phyloP scores from a whole-genome alignment of 305 asterid genomes.

The Rubia peregrina region DNA sequence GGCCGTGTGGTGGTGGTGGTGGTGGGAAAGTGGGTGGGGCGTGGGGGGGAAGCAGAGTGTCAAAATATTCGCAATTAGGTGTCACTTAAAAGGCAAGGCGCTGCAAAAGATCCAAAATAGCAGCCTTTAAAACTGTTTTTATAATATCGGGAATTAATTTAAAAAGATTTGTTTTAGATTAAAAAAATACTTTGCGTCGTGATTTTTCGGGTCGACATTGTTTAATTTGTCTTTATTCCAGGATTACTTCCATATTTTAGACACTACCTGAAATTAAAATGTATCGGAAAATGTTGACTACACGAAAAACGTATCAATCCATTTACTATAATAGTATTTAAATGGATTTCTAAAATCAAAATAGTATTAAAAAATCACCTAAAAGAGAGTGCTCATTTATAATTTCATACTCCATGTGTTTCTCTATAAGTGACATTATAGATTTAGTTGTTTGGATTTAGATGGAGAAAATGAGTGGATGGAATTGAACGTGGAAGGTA shows the following conservation, averaged over 20 bases:
- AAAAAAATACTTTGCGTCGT: not conserved
- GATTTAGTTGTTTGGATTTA: too few species aligned
- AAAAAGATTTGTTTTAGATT: not conserved
- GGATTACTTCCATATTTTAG: not conserved
- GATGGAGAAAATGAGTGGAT: too few species aligned
- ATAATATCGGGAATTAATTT: not conserved
- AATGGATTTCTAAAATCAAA: too few species aligned
- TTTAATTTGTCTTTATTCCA: not conserved
- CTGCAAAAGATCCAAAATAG: conserved; percentile 27
- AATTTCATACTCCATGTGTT: too few species aligned
- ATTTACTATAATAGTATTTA: too few species aligned
- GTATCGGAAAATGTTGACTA: not conserved
- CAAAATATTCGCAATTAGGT: conserved; percentile 23
- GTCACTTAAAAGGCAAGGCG: conserved; percentile 29
- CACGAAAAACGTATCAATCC: too few species aligned
- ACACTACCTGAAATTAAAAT: not conserved
- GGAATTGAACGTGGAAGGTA: too few species aligned
- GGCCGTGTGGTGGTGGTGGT: not conserved
- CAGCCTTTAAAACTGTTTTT: conserved; percentile 16
- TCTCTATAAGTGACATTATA: too few species aligned
- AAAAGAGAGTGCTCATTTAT: too few species aligned
- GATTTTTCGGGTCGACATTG: not conserved
- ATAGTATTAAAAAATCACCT: too few species aligned
- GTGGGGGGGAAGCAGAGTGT: conserved; percentile 11
- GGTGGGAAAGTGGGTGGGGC: conserved; percentile 11